A percentile compares a stretch with the other conserved stretches of the same genome.
phyloP scores from a whole-genome alignment of 1,284 basidiomycete species.

The Leccinum angustisporum region DNA sequence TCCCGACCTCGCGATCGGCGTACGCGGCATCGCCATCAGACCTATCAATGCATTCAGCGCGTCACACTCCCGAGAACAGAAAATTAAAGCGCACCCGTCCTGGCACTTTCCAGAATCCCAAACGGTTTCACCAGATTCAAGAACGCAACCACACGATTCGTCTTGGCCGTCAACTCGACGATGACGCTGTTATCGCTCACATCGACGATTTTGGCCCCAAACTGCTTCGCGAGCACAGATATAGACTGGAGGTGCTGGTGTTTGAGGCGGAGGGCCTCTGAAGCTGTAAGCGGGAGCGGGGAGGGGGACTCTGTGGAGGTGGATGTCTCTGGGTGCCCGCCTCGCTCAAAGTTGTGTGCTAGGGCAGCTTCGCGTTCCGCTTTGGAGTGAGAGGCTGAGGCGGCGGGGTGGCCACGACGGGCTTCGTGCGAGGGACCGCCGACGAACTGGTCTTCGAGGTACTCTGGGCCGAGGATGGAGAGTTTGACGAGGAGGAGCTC shows the following conservation, averaged over 20 bases:
- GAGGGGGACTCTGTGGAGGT: constrained; percentile 22
- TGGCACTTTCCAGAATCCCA: constrained; percentile 90
- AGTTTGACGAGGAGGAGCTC: constrained; percentile 90
- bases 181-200: constrained; percentile 93
- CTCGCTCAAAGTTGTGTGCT: constrained; percentile 74
- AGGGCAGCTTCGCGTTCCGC: constrained; percentile 67
- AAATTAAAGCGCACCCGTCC: constrained; percentile 62
- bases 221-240: constrained; percentile 83
- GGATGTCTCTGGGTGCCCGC: constrained; percentile 40
- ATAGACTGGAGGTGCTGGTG: constrained; percentile 90
- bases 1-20: constrained; percentile 70
- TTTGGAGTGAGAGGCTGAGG: constrained; percentile 38
- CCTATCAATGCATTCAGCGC: constrained; percentile 44
- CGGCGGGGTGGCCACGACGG: constrained; percentile 35
- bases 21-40: constrained; percentile 95
- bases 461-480: constrained; percentile 96
- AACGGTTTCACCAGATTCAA: constrained; percentile 91
- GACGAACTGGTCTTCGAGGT: constrained; percentile 85
- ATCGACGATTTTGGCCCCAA: constrained; percentile 92
- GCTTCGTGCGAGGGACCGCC: constrained; percentile 83
- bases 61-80: not conserved
- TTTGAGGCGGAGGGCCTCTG: constrained; percentile 86
- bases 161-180: constrained; percentile 94
- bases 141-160: constrained; percentile 89
- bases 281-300: constrained; percentile 60